Base-by-base conservation (phyloP, 805 yeast species). In the Danielozyma ontarioensis region DNA sequence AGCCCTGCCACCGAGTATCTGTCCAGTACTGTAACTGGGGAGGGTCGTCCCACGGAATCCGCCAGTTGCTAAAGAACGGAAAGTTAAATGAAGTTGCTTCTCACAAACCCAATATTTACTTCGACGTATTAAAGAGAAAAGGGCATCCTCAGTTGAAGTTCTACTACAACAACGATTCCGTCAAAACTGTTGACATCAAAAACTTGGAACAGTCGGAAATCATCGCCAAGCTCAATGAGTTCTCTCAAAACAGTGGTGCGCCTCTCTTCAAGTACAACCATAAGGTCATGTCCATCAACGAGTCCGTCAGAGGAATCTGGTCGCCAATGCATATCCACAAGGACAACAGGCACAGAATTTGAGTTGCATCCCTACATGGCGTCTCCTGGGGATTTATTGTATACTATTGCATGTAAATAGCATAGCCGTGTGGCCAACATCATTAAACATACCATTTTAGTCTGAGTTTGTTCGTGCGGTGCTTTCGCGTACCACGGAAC, bases 251-350 rank as follows among this genome's bases (percentile, higher is more conserved):
- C 17, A 73, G 83, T 30, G 97, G 97, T 32, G 79, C 78, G 50
- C 50, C 54, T 8, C 70, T 74, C 49, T 64, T 72, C 47, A 83
- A 83, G 57, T 77, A 68, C 46, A 79, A 84, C 53, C 82, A 86
- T 37, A 64, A 60, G 50, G 97, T 93, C 23, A 74, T 78, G 58
- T 81, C 95, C 27, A 61, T 73, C 41, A 93, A 90, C 55, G 75
- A 73, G 34, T 79, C 94, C 36, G 88, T 90, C 13, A 83, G 98
- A 71, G 98, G 98, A 51, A 72, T 93, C 31, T 93, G 98, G 98
- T 88, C 97, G 29, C 98, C 98, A 37, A 70, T 90, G 68, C 96
- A 89, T 53, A 81, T 74, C 32, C 53, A 57, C 26, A 66, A 64
- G 52, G 53, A 46, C n/a, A 43, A 59, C 41, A 64, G 72, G 48